Conservation (phyloP, 2,329 filamentous ascomycete species). For the Sporothrix phasma region DNA sequence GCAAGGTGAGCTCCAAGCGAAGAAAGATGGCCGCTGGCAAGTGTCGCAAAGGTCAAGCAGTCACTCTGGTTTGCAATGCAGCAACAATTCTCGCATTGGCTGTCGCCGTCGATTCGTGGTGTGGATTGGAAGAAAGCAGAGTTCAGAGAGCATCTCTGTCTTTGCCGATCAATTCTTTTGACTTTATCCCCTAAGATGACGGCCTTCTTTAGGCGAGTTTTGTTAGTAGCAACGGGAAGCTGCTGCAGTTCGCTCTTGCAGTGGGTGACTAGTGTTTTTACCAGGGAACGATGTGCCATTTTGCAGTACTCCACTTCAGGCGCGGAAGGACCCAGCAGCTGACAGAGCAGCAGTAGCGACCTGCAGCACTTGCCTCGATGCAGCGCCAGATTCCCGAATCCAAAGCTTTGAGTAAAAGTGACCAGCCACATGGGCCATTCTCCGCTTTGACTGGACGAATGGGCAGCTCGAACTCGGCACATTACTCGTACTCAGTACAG, state of each 20-base stretch:
- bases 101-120: not conserved
- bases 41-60: slow-evolving; percentile 4
- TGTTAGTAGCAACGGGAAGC: slow-evolving; percentile 5
- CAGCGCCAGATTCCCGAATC: not conserved
- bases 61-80: not conserved
- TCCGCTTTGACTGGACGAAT: slow-evolving; percentile 10
- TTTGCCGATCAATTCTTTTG: not conserved
- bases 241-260: slow-evolving; percentile 1
- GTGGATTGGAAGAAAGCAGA: not conserved
- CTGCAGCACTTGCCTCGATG: slow-evolving; percentile 2
- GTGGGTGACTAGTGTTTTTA: not conserved
- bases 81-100: slow-evolving; percentile 2
- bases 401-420: not conserved
- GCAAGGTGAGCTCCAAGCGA: not conserved
- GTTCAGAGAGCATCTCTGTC: not conserved
- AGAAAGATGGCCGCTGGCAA: not conserved
- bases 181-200: too few relatives aligned
- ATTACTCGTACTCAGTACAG: too few relatives aligned
- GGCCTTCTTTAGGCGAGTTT: not conserved
- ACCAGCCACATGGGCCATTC: slow-evolving; percentile 9
- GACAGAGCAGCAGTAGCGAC: slow-evolving; percentile 3
- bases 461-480: not conserved
- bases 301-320: not conserved
- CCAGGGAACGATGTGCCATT: slow-evolving; percentile 11
- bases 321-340: not conserved